Conservation (phyloP, 441 rosid genomes). For the California macrophylla region DNA sequence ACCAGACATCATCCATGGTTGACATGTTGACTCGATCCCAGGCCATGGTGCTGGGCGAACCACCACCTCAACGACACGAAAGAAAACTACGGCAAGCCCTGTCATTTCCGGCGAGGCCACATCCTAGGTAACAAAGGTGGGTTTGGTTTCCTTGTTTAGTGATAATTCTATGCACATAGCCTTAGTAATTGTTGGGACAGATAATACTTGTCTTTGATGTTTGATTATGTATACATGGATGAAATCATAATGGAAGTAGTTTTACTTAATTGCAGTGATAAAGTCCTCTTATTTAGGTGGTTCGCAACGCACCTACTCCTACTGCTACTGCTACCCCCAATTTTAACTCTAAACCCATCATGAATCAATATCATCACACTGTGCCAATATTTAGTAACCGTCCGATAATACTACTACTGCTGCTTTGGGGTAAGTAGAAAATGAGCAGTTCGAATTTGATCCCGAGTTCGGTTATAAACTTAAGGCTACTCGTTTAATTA, state of each 20-base stretch:
- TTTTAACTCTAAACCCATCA: not conserved
- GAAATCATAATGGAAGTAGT: too few species aligned
- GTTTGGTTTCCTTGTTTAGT: too few species aligned
- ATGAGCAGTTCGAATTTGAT: too few species aligned
- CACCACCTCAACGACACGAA: conserved; percentile 24
- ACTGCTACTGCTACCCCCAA: not conserved
- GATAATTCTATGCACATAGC: too few species aligned
- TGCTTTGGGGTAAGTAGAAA: too few species aligned
- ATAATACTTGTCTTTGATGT: too few species aligned
- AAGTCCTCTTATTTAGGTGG: not conserved
- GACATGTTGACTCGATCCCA: conserved; percentile 69
- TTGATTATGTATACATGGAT: too few species aligned
- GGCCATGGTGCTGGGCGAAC: conserved; percentile 38
- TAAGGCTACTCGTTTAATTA: too few species aligned
- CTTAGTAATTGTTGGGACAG: too few species aligned
- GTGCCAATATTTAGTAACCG: not conserved
- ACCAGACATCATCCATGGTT: conserved; percentile 61
- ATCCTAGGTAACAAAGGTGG: not conserved
- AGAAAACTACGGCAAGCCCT: not conserved
- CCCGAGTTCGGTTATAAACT: too few species aligned
- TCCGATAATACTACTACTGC: not conserved
- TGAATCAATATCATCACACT: not conserved
- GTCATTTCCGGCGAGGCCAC: not conserved
- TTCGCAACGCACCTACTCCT: not conserved
- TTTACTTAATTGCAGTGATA: not conserved